Percentiles rank a stretch among this genome's conserved stretches.
Evolutionary conservation across 1,139 yeast genomes (phyloP).

Genomic region (Geotrichum carabidarum): DNA sequence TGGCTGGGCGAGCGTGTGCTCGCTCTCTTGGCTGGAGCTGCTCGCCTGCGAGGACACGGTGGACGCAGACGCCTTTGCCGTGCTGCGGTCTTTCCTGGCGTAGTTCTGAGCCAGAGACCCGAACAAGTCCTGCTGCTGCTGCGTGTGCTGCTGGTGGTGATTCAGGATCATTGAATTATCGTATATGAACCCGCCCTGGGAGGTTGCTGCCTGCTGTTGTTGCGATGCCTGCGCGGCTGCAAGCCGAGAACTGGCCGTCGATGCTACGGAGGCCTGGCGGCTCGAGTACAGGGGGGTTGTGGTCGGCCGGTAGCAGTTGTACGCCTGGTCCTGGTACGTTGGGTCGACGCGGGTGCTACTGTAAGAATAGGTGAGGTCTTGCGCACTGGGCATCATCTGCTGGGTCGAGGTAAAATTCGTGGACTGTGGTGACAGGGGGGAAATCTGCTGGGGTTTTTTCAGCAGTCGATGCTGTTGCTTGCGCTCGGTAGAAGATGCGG

Average conservation of each 20-base stretch:
- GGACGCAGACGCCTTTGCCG: not conserved
- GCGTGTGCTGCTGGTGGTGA: constrained; percentile 6
- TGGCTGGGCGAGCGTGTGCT: not conserved
- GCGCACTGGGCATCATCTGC: not conserved
- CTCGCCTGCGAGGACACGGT: not conserved
- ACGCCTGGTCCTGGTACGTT: not conserved
- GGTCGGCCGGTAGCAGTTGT: constrained; percentile 13
- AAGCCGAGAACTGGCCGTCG: not conserved
- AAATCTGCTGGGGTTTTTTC: not conserved
- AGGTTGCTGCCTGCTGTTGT: not conserved
- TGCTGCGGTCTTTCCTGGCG: no score
- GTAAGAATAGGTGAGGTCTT: not conserved
- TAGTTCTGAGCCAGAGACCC: not conserved
- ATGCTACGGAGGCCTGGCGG: not conserved
- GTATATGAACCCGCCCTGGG: not conserved
- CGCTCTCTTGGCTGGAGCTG: no score
- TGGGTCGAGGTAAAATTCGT: not conserved
- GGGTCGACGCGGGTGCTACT: not conserved
- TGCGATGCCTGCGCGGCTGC: not conserved
- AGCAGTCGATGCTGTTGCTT: not conserved
- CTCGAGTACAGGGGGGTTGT: constrained; percentile 1
- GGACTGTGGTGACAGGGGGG: not conserved
- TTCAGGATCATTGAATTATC: constrained; percentile 12
- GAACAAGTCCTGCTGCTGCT: not conserved
- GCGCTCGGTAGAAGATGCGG: not conserved